phyloP scores from a whole-genome alignment of 768 basidiomycete genomes.

The Amanita pallidorosea region DNA sequence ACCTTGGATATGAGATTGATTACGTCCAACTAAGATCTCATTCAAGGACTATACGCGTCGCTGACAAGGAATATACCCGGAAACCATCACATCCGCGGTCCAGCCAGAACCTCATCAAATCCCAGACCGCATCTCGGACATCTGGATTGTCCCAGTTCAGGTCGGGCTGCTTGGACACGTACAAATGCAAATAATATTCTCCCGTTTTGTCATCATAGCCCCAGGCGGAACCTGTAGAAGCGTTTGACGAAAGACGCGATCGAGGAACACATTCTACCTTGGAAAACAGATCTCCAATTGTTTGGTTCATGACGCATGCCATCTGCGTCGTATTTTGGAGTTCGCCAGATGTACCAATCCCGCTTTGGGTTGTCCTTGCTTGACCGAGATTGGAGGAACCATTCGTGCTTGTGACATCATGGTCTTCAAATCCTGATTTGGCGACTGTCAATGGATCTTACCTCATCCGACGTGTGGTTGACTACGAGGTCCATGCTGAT shows the following conservation, averaged over 20 bases:
- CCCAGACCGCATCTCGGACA: slow-evolving; percentile 47
- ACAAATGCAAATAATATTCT: slow-evolving; percentile 70
- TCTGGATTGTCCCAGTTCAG: slow-evolving; percentile 68
- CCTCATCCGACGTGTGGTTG: slow-evolving; percentile 65
- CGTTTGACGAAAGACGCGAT: not conserved
- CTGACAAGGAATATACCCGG: slow-evolving; percentile 30
- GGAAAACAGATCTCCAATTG: slow-evolving; percentile 63
- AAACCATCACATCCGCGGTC: slow-evolving; percentile 68
- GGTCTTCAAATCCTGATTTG: not conserved
- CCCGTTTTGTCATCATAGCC: slow-evolving; percentile 51
- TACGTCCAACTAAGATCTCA: slow-evolving; percentile 44
- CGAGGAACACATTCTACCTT: slow-evolving; percentile 28
- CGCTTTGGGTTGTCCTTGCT: slow-evolving; percentile 45
- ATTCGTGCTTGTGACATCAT: slow-evolving; percentile 39
- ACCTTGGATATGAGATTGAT: slow-evolving; percentile 62
- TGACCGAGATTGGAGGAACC: slow-evolving; percentile 53
- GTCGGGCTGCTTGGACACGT: slow-evolving; percentile 58
- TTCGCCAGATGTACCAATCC: slow-evolving; percentile 72
- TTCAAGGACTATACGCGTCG: not conserved
- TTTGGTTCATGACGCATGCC: slow-evolving; percentile 55
- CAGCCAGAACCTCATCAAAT: slow-evolving; percentile 68
- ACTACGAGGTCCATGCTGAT: slow-evolving; percentile 68
- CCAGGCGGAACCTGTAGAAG: slow-evolving; percentile 51
- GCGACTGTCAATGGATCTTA: slow-evolving; percentile 10
- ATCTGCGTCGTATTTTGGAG: slow-evolving; percentile 37